Conservation (phyloP, 1,284 basidiomycete genomes). For the Leucoagaricus sp. region DNA sequence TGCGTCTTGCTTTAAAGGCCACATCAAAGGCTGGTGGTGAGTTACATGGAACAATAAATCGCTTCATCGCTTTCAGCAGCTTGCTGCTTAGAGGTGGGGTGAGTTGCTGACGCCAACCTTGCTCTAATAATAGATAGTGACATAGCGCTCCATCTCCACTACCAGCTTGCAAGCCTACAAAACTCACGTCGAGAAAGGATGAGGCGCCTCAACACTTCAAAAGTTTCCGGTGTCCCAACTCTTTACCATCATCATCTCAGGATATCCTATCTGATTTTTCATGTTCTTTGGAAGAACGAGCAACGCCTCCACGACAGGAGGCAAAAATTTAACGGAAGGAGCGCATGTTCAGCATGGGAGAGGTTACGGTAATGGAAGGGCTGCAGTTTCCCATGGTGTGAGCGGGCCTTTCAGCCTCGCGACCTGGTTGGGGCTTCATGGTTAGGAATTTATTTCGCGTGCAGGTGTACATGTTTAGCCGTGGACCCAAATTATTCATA, state of each 20-base stretch:
- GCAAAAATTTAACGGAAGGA: constrained; percentile 1
- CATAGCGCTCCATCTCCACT: not conserved
- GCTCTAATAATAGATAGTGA: constrained; percentile 1
- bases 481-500: not conserved
- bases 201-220: not conserved
- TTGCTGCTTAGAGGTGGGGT: too few relatives aligned
- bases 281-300: constrained; percentile 1
- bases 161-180: not conserved
- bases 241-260: too few relatives aligned
- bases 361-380: not conserved
- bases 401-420: constrained; percentile 32
- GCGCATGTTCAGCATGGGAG: not conserved
- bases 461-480: constrained; percentile 23
- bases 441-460: constrained; percentile 50
- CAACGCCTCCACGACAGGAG: not conserved
- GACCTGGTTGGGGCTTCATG: constrained; percentile 44
- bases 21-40: too few relatives aligned
- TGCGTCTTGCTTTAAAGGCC: too few relatives aligned
- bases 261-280: not conserved
- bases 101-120: constrained; percentile 2
- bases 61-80: too few relatives aligned
- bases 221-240: not conserved
- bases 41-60: too few relatives aligned
- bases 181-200: not conserved
- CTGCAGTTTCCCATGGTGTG: constrained; percentile 3